Percentiles rank a stretch among this genome's conserved stretches.
Evolutionary conservation across 2,329 filamentous ascomycete species (phyloP).

Genomic region (Aspergillus amoenus): DNA sequence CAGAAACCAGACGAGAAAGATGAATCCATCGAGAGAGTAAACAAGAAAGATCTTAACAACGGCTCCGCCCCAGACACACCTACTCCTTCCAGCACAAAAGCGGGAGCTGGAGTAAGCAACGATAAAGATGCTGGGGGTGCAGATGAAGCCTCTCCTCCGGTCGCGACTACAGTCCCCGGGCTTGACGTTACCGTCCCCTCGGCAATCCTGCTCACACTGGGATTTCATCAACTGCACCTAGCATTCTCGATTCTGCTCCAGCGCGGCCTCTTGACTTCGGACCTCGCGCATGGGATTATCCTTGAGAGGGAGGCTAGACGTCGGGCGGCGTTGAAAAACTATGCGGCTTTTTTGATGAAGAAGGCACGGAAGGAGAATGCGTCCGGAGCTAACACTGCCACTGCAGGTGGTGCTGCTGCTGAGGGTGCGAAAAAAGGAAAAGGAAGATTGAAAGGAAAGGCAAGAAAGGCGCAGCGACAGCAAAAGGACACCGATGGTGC

Average conservation of each 20-base stretch:
- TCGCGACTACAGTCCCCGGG: constrained; percentile 2
- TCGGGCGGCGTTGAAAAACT: constrained; percentile 18
- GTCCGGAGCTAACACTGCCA: neutral
- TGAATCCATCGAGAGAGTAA: neutral
- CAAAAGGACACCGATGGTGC: neutral
- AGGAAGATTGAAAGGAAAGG: neutral
- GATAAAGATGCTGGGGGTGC: too few species aligned
- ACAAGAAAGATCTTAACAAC: neutral
- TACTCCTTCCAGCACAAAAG: neutral
- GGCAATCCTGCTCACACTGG: constrained; percentile 28
- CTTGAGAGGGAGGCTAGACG: constrained; percentile 32
- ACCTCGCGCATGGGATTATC: constrained; percentile 23
- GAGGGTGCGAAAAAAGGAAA: neutral
- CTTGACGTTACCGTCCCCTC: constrained; percentile 22
- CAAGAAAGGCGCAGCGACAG: neutral
- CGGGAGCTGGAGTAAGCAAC: too few species aligned
- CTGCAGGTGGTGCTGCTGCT: neutral
- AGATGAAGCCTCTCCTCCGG: neutral
- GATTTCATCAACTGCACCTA: constrained; percentile 23
- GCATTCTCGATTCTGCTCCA: constrained; percentile 21
- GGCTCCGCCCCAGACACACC: neutral
- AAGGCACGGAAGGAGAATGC: neutral
- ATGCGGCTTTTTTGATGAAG: neutral
- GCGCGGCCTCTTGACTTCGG: constrained; percentile 14
- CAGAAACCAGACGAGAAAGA: neutral